phyloP scores from a whole-genome alignment of 2,329 filamentous ascomycete genomes.

The Torrubiella hemipterigena region DNA sequence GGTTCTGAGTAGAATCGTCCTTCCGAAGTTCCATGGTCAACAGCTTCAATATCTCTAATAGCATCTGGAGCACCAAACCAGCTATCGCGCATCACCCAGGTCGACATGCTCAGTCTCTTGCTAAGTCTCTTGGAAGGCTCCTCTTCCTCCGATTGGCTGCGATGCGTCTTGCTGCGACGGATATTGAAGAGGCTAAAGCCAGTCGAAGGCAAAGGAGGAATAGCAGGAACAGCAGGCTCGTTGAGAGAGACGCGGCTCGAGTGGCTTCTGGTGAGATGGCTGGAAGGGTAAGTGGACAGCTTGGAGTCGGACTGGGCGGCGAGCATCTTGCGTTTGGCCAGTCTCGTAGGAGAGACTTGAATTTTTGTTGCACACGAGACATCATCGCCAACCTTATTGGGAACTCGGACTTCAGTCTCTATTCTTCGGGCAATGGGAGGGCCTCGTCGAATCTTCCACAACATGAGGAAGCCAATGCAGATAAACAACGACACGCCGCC shows the following conservation, averaged over 20 bases:
- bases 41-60: neutral
- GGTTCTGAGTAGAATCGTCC: no score
- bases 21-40: neutral
- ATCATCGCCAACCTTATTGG: no score
- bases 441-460: conserved; percentile 20
- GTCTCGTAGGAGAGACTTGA: conserved; percentile 14
- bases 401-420: no score
- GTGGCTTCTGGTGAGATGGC: no score
- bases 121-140: no score
- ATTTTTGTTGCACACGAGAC: conserved; percentile 6
- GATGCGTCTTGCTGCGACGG: no score
- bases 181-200: conserved; percentile 15
- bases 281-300: no score
- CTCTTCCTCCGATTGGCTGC: no score
- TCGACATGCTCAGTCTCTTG: no score
- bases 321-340: conserved; percentile 18
- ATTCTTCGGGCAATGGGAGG: conserved; percentile 1
- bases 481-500: conserved; percentile 34
- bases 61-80: conserved; percentile 16
- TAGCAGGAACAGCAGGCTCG: conserved; percentile 13
- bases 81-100: conserved; percentile 19
- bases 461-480: conserved; percentile 27
- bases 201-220: conserved; percentile 21
- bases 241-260: conserved; percentile 14
- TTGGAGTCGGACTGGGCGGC: neutral